Conservation (phyloP, 345 rosid genomes). For the Dipteronia sinensis region DNA sequence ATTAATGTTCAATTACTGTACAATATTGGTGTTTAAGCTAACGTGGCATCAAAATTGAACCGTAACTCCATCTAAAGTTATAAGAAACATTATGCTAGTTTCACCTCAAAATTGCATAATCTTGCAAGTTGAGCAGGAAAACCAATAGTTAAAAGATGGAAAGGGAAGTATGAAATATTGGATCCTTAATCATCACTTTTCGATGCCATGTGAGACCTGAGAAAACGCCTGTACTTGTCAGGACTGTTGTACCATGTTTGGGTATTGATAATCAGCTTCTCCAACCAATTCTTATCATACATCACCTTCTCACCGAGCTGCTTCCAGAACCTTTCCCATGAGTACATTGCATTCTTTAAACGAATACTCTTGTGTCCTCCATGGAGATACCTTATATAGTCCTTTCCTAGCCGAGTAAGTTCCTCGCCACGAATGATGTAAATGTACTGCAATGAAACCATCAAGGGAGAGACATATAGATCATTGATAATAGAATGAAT, state of each 20-base stretch:
- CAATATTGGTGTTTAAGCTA: background rate
- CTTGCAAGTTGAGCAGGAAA: background rate
- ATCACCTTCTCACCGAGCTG: slow-evolving; percentile 30
- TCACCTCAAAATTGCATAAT: background rate
- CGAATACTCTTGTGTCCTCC: slow-evolving; percentile 63
- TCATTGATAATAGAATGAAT: background rate
- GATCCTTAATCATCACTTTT: slow-evolving; percentile 11
- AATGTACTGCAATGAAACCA: slow-evolving; percentile 49
- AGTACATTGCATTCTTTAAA: slow-evolving; percentile 50
- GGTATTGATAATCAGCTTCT: slow-evolving; percentile 64
- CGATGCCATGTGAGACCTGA: slow-evolving; percentile 27
- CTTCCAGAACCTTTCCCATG: slow-evolving; percentile 41
- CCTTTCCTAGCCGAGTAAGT: slow-evolving; percentile 60
- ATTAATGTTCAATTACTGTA: background rate
- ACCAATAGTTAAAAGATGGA: background rate
- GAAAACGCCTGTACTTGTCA: slow-evolving; percentile 49
- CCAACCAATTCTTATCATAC: slow-evolving; percentile 58
- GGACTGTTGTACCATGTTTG: slow-evolving; percentile 73
- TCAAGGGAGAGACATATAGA: background rate
- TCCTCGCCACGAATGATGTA: slow-evolving; percentile 75
- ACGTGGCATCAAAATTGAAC: background rate
- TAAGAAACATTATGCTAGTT: slow-evolving; percentile 1
- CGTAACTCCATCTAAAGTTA: background rate
- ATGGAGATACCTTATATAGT: slow-evolving; percentile 59
- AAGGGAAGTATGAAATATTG: background rate